These are phyloP conservation scores for Nepenthes alata DNA, from an alignment of 179 eudicot genomes.

Conservation along the genomic window DNA sequence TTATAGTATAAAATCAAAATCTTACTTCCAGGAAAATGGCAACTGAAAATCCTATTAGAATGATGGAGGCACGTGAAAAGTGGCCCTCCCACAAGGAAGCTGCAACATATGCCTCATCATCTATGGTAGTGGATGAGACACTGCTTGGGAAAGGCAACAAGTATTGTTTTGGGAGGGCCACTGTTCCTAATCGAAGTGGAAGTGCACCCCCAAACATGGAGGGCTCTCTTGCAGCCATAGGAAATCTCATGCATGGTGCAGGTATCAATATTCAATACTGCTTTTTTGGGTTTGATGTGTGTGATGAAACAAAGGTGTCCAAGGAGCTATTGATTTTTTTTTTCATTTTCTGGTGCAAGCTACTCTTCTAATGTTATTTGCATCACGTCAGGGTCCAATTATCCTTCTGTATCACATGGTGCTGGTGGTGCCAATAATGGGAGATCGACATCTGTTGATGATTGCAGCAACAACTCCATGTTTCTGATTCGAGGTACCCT, in stretches of 20 bases:
- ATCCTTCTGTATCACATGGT: constrained; percentile 10
- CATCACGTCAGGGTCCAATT: constrained; percentile 23
- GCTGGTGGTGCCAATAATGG: constrained; percentile 14
- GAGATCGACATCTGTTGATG: constrained; percentile 31
- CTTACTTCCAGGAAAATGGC: constrained; percentile 38
- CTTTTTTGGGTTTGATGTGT: background rate
- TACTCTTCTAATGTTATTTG: constrained; percentile 22
- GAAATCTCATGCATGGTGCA: constrained; percentile 28
- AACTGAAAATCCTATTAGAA: constrained; percentile 59
- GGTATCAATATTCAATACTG: constrained; percentile 9
- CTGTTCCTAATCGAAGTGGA: constrained; percentile 48
- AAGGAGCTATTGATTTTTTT: constrained; percentile 28
- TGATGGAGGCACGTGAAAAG: constrained; percentile 34
- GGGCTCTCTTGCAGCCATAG: constrained; percentile 49
- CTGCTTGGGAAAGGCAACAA: constrained; percentile 36
- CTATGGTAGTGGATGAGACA: constrained; percentile 26
- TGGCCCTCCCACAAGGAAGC: constrained; percentile 40
- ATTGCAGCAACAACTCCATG: constrained; percentile 27
- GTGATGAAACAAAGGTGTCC: constrained; percentile 1
- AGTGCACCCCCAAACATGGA: constrained; percentile 73
- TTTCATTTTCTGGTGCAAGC: constrained; percentile 26
- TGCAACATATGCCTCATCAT: constrained; percentile 24
- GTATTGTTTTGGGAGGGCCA: constrained; percentile 18
- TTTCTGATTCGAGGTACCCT: constrained; percentile 28
- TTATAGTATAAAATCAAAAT: background rate